phyloP scores from a whole-genome alignment of 2,329 filamentous ascomycete species.

The Penicillium crustosum region DNA sequence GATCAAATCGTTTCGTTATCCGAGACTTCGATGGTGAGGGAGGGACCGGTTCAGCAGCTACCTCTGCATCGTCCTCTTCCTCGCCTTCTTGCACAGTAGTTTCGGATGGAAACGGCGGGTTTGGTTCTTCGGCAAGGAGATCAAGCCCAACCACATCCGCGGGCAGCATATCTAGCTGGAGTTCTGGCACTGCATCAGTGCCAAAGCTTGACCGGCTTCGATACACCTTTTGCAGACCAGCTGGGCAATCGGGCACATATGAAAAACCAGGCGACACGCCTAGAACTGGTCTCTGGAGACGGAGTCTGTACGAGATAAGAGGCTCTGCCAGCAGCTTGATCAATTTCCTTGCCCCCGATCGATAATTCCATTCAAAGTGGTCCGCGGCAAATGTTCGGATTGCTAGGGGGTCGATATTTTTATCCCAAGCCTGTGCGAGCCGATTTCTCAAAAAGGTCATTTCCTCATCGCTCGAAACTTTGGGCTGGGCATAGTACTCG shows the following conservation, averaged over 20 bases:
- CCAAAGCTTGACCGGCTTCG: conserved; percentile 67
- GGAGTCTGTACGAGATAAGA: conserved; percentile 64
- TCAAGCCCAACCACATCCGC: conserved; percentile 75
- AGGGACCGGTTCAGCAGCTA: conserved; percentile 23
- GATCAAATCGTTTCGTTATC: conserved; percentile 56
- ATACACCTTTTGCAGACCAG: conserved; percentile 65
- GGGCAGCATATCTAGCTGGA: conserved; percentile 77
- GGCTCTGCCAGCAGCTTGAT: conserved; percentile 76
- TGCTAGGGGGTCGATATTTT: conserved; percentile 62
- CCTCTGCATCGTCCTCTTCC: conserved; percentile 36
- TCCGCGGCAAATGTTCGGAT: conserved; percentile 74
- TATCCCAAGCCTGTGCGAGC: conserved; percentile 58
- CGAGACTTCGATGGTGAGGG: conserved; percentile 28
- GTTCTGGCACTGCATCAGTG: conserved; percentile 72
- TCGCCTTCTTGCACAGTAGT: conserved; percentile 26
- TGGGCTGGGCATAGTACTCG: conserved; percentile 83
- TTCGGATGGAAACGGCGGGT: conserved; percentile 46
- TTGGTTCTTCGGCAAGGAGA: conserved; percentile 69
- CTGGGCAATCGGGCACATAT: conserved; percentile 47
- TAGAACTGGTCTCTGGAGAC: conserved; percentile 38
- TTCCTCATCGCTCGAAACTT: conserved; percentile 65
- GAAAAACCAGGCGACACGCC: conserved; percentile 30
- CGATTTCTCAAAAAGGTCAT: conserved; percentile 56
- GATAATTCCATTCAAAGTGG: conserved; percentile 82
- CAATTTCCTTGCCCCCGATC: conserved; percentile 78